Base-by-base conservation (phyloP, 176 grass and related monocot species). In the Oryza meridionalis region DNA sequence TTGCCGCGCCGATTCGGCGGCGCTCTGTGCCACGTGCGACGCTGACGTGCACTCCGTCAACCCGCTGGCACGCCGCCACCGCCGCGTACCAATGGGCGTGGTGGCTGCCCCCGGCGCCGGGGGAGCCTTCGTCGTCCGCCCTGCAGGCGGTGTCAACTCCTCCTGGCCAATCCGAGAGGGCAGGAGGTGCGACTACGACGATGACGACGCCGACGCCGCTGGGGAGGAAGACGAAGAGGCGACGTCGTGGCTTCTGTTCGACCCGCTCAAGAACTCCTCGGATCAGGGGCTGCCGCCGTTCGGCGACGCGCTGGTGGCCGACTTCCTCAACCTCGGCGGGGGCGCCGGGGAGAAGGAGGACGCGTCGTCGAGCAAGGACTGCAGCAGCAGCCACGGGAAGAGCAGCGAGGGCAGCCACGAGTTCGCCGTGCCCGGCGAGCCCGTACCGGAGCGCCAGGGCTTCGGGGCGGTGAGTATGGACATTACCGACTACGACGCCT, bases 11-110 rank as follows among this genome's bases (percentile, higher is more conserved):
- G 92, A 94, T 35, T 88, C 92, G 4, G 90, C 92, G 2, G 70
- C 72, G 1, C 88, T 90, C 7, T 93, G 91, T 31, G 55, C 38
- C 0, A 83, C 73, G 7, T 93, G 85, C n/a, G 91, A 93, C 75
- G 84, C 85, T 0, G 91, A 93, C 26, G 86, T 93, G 82, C 88
- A 93, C 88, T 69, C 76, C 40, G 89, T 87, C n/a, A 94, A 94
- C 63, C 85, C 92, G 33, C 83, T 94, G 35, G 90, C 92, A 12
- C 85, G 90, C 73, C 89, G 92, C 73, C 90, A 94, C 84, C 84
- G 88, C 9, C 89, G 92, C 40, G 67, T 82, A 7, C 90, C 87
- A 2, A 73, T 82, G 80, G 53, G 68, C 7, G 46, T 45, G 1
- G 42, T 43, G 2, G 50, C 13, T 5, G 67, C 22, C 4, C 49